Evolutionary conservation across 2,329 filamentous ascomycete species (phyloP), one percentile per base, ranked within the genome.

Genomic region (Cercospora janseana): DNA sequence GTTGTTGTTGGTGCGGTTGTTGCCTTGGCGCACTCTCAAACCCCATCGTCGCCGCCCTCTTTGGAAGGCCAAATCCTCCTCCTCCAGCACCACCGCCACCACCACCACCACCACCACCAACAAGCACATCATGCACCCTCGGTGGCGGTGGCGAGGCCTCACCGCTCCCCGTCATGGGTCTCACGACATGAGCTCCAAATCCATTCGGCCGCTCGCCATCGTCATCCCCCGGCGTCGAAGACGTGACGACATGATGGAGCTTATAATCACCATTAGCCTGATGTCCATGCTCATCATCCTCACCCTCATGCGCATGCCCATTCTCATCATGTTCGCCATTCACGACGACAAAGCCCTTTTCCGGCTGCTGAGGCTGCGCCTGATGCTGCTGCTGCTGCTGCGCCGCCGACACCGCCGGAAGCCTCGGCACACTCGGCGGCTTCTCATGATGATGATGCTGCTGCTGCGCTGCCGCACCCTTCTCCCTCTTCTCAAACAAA

Each of bases 61-160:
- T n/a, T n/a, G n/a, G n/a, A n/a, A n/a, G n/a, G n/a, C n/a, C n/a
- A n/a, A n/a, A n/a, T n/a, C n/a, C n/a, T n/a, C n/a, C n/a, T n/a
- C n/a, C n/a, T n/a, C n/a, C n/a, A n/a, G n/a, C n/a, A n/a, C n/a
- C n/a, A n/a, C n/a, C n/a, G n/a, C n/a, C n/a, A n/a, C n/a, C n/a
- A n/a, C n/a, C n/a, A n/a, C n/a, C n/a, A n/a, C n/a, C n/a, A n/a
- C n/a, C n/a, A n/a, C n/a, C n/a, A n/a, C n/a, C 20, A 9, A 8
- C 21, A 26, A 23, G 16, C 13, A 38, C 13, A 28, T 65, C 63
- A 50, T 66, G 65, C 13, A 38, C n/a, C 10, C 21, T 9, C 23
- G 49, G 26, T 20, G 49, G 35, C 10, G 40, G 35, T 28, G 27
- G 42, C 7, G 12, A 15, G 3, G n/a, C 13, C 37, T 26, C 3